A percentile compares a stretch with the other conserved stretches of the same genome.
Conservation (phyloP, 2,329 filamentous ascomycete genomes). For the Penicillium olsonii region DNA sequence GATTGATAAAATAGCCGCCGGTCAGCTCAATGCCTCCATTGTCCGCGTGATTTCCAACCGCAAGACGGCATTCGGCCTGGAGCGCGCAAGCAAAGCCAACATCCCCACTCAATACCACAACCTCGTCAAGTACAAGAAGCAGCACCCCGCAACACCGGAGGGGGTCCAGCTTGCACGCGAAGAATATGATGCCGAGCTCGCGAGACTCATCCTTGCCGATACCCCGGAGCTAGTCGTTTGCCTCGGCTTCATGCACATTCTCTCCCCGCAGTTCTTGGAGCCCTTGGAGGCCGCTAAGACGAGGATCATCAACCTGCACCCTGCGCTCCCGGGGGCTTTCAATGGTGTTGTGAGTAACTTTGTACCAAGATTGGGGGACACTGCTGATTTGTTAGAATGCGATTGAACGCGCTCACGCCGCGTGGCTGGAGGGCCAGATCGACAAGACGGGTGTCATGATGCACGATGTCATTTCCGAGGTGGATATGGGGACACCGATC, state of each 20-base stretch:
- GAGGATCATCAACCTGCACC: slow-evolving; percentile 80
- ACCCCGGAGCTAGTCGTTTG: slow-evolving; percentile 75
- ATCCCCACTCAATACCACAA: slow-evolving; percentile 83
- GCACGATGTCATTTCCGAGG: slow-evolving; percentile 77
- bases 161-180: slow-evolving; percentile 57
- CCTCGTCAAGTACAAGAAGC: slow-evolving; percentile 73
- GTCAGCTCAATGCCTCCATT: slow-evolving; percentile 55
- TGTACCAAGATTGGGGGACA: neutral
- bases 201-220: slow-evolving; percentile 64
- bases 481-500: slow-evolving; percentile 77
- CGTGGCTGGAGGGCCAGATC: slow-evolving; percentile 68
- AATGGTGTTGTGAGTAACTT: slow-evolving; percentile 61
- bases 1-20: slow-evolving; percentile 59
- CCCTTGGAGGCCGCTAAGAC: slow-evolving; percentile 65
- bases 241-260: slow-evolving; percentile 85
- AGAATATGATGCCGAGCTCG: slow-evolving; percentile 74
- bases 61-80: slow-evolving; percentile 65
- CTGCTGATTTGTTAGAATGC: slow-evolving; percentile 51
- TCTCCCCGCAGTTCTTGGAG: slow-evolving; percentile 68
- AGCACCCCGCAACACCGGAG: slow-evolving; percentile 58
- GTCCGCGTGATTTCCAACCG: slow-evolving; percentile 67
- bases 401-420: slow-evolving; percentile 75
- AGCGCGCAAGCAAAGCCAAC: slow-evolving; percentile 58
- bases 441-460: slow-evolving; percentile 80
- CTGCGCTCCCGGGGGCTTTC: slow-evolving; percentile 71